Base-by-base conservation (phyloP, 768 basidiomycete genomes). In the Boletus subcaerulescens region DNA sequence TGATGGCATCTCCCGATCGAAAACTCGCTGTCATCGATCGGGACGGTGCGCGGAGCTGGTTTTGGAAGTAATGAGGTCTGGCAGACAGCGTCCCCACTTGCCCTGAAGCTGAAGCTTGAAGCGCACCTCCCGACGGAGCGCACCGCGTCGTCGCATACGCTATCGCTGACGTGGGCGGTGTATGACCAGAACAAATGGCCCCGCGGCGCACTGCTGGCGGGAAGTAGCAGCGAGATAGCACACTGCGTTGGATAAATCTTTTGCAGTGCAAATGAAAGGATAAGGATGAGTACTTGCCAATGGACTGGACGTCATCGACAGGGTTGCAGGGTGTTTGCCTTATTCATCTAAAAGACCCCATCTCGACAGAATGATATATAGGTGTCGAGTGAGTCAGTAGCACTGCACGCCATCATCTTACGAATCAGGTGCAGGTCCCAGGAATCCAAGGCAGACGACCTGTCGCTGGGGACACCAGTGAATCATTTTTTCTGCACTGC, bases 1-100 rank as follows among this genome's bases (percentile, higher is more conserved):
- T 62, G 50, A 62, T 58, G 60, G 43, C 50, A 60, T 62, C 50
- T 62, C 48, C 47, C 50, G 60, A 60, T 60, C 60, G 60, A 61
- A 52, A 33, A n/a, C 31, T 59, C 51, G 57, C 57, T 63, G 57
- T 58, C 47, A 47, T 48, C 49, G 48, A 61, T 61, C 62, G 58
- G 58, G 48, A 44, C 35, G 10, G 11, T 45, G 45, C 60, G 56
- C 50, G 61, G 51, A 59, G 60, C 60, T 63, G 17, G 32, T 52
- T 58, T 62, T 39, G 55, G 60, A 58, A 45, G 38, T 51, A 24
- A 47, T 24, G 39, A 24, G 53, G 44, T 35, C 42, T 53, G 42
- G 38, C 42, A 46, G 36, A 41, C 56, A 31, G 50, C 38, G 55
- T 39, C 35, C 33, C 32, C 32, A 11, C 2, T 33, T 33, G 32